A percentile compares a stretch with the other conserved stretches of the same genome.
These are phyloP conservation scores for Triadica sebifera DNA, from an alignment of 345 rosid genomes.

Conservation along the genomic window DNA sequence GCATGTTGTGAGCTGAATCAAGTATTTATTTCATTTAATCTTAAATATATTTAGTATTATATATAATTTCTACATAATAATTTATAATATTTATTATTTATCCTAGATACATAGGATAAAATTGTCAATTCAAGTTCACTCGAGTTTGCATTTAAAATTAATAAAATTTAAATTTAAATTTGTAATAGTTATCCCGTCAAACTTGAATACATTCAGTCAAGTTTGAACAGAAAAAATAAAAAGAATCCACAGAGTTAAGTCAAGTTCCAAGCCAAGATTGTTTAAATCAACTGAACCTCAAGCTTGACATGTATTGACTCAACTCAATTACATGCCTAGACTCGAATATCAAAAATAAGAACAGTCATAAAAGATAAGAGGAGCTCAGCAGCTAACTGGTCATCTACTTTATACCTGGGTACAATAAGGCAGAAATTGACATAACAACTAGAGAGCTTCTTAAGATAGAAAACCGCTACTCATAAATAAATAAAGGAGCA, in stretches of 20 bases:
- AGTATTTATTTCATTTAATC: not conserved
- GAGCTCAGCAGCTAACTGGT: not conserved
- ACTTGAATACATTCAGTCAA: not conserved
- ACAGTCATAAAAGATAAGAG: not conserved
- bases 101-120: not conserved
- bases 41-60: not conserved
- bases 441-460: not conserved
- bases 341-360: not conserved
- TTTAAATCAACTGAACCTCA: no score
- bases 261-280: no score
- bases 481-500: not conserved
- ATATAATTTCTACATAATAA: not conserved
- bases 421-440: not conserved
- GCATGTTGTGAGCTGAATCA: not conserved
- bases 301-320: no score
- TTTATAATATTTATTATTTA: no score
- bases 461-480: not conserved
- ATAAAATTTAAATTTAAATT: not conserved
- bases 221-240: not conserved
- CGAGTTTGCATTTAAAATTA: not conserved
- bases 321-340: no score
- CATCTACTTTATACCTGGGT: not conserved
- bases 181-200: not conserved
- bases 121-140: not conserved
- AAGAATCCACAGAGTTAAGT: not conserved